Evolutionary conservation across 2,329 filamentous ascomycete genomes (phyloP).

Genomic region (Ophiostoma novo-ulmi): DNA sequence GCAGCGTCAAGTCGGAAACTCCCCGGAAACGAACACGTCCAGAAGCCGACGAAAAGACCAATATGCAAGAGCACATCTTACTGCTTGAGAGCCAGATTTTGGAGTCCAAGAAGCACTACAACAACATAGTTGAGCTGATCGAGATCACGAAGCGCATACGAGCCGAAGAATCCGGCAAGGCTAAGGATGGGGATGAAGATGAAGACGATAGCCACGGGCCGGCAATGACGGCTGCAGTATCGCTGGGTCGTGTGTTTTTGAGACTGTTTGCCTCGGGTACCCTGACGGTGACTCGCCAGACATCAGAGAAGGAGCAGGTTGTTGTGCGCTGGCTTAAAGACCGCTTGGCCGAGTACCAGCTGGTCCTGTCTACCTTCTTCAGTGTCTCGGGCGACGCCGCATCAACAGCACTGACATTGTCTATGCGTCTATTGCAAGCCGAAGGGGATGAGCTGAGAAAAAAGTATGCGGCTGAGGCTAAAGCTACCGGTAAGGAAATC

Average conservation of each 20-base stretch:
- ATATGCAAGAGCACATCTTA: slow-evolving; percentile 59
- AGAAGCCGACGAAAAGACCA: slow-evolving; percentile 38
- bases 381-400: slow-evolving; percentile 56
- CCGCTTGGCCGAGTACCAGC: slow-evolving; percentile 65
- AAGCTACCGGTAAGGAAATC: slow-evolving; percentile 15
- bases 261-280: slow-evolving; percentile 70
- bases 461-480: slow-evolving; percentile 6
- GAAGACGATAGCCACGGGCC: slow-evolving; percentile 29
- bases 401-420: slow-evolving; percentile 66
- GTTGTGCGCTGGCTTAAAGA: slow-evolving; percentile 75
- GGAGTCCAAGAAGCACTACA: slow-evolving; percentile 84
- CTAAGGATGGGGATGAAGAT: slow-evolving; percentile 1
- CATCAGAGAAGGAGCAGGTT: slow-evolving; percentile 67
- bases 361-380: slow-evolving; percentile 57
- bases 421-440: slow-evolving; percentile 79
- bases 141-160: slow-evolving; percentile 45
- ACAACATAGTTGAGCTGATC: slow-evolving; percentile 75
- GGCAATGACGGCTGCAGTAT: slow-evolving; percentile 65
- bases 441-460: slow-evolving; percentile 61
- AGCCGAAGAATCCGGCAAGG: slow-evolving; percentile 31
- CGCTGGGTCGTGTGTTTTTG: slow-evolving; percentile 81
- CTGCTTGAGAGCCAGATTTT: slow-evolving; percentile 74
- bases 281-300: slow-evolving; percentile 59
- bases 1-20: slow-evolving; percentile 40
- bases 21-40: slow-evolving; percentile 47